phyloP scores from a whole-genome alignment of 2,329 filamentous ascomycete species.

The Onygenales sp. region DNA sequence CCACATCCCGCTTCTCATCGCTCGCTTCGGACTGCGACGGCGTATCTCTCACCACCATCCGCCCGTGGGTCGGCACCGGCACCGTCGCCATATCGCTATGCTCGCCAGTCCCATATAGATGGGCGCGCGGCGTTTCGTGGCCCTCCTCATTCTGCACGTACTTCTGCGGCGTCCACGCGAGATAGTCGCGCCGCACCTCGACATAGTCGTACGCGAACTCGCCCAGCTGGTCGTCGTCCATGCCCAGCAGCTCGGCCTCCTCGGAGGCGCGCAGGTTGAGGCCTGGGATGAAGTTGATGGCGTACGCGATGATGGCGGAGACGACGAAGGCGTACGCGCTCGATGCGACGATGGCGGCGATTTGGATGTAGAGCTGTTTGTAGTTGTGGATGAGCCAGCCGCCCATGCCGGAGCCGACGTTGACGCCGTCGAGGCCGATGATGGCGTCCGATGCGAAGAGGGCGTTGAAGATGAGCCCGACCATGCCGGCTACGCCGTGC shows the following conservation, averaged over 20 bases:
- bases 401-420: conserved; percentile 39
- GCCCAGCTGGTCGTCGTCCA: conserved; percentile 44
- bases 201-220: conserved; percentile 46
- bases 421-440: conserved; percentile 61
- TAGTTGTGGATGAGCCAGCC: conserved; percentile 66
- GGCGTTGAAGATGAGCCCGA: conserved; percentile 69
- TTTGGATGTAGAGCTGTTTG: conserved; percentile 61
- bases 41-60: not conserved
- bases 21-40: not conserved
- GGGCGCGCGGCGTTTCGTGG: conserved; percentile 46
- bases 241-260: conserved; percentile 60
- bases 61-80: conserved; percentile 17
- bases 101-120: conserved; percentile 51
- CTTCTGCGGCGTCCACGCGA: conserved; percentile 41
- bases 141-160: conserved; percentile 36
- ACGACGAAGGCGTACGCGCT: conserved; percentile 59
- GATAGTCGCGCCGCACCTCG: conserved; percentile 41
- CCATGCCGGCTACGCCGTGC: conserved; percentile 74
- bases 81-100: conserved; percentile 46
- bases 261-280: conserved; percentile 57
- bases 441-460: conserved; percentile 68
- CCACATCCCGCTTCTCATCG: not conserved
- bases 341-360: conserved; percentile 57
- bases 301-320: conserved; percentile 59
- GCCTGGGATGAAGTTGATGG: conserved; percentile 62